Evolutionary conservation across 2,329 filamentous ascomycete genomes (phyloP), one percentile per base, ranked within the genome.

Genomic region (Leptographium procerum): DNA sequence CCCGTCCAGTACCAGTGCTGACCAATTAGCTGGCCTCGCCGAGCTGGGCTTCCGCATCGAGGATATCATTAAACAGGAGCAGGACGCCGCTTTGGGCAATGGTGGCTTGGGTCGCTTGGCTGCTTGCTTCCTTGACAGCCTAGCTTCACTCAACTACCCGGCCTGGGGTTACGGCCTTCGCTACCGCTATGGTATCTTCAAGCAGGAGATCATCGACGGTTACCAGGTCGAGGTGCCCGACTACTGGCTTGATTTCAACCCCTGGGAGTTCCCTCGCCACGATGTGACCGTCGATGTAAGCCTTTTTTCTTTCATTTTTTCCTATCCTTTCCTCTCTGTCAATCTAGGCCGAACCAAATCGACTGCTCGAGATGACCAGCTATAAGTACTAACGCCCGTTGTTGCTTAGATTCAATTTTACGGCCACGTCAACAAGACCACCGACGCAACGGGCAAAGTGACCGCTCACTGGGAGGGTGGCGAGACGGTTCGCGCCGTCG

Each of bases 211-310:
- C 66, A 86, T 96, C 61, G 88, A 97, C 68, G 94, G 94, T 59
- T 99, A 96, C 71, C 94, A 99, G 73, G 91, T 99, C 63, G 94
- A 99, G 70, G 88, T 97, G 60, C 94, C 94, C 24, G 94, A 99
- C 71, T 97, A 99, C 75, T 99, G 94, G 94, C 83, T 99, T 57
- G 94, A 97, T 71, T 96, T 97, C 74, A 99, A 99, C 73, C 94
- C 94, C 0, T 99, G 94, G 94, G 94, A 99, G 57, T 99, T 97
- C 68, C 91, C 91, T 48, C 83, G 94, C 64, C 90, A 96, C 71
- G 94, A 99, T 69, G 88, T 99, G 61, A 91, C 88, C 2, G 91
- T 99, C 28, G 89, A 97, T 73, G 82, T 85, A 68, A 74, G 81
- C 14, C 24, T 29, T 9, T 10, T 29, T 9, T 8, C n/a, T n/a